Evolutionary conservation across 148 eudicot species (phyloP).

Genomic region (Euryodendron excelsum): DNA sequence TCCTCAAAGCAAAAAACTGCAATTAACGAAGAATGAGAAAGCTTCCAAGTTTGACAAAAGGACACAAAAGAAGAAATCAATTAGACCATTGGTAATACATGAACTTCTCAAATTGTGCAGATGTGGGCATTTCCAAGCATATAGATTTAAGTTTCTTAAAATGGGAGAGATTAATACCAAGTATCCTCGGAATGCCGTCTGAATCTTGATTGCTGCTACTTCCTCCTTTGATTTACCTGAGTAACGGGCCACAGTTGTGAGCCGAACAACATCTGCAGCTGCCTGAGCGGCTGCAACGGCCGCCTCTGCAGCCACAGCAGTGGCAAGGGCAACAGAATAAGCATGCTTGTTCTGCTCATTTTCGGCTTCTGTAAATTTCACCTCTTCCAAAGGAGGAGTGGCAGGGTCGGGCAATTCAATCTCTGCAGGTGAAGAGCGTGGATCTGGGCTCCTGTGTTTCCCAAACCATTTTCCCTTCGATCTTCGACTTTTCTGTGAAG

Average conservation of each 20-base stretch:
- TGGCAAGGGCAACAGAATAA: conserved; percentile 75
- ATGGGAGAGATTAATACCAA: conserved; percentile 40
- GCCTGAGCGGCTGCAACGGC: conserved; percentile 87
- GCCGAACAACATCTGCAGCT: conserved; percentile 88
- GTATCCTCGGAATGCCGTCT: conserved; percentile 74
- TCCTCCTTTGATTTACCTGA: conserved; percentile 67
- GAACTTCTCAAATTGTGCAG: neutral
- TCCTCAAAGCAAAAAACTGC: neutral
- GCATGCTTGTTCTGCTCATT: conserved; percentile 64
- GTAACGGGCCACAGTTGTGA: conserved; percentile 40
- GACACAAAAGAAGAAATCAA: neutral
- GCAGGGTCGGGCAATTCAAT: conserved; percentile 16
- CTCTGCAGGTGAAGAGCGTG: conserved; percentile 28
- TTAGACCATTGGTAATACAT: neutral
- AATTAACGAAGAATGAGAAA: neutral
- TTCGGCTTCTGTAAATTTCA: conserved; percentile 43
- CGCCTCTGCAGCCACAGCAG: conserved; percentile 83
- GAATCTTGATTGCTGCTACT: conserved; percentile 73
- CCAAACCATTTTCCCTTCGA: conserved; percentile 49
- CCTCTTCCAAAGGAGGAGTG: conserved; percentile 36
- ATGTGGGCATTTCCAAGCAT: neutral
- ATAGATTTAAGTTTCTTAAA: neutral
- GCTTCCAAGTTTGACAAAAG: neutral
- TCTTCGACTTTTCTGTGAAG: conserved; percentile 35
- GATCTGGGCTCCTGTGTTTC: conserved; percentile 35